phyloP scores from a whole-genome alignment of 1,284 basidiomycete species.

The Grifola frondosa region DNA sequence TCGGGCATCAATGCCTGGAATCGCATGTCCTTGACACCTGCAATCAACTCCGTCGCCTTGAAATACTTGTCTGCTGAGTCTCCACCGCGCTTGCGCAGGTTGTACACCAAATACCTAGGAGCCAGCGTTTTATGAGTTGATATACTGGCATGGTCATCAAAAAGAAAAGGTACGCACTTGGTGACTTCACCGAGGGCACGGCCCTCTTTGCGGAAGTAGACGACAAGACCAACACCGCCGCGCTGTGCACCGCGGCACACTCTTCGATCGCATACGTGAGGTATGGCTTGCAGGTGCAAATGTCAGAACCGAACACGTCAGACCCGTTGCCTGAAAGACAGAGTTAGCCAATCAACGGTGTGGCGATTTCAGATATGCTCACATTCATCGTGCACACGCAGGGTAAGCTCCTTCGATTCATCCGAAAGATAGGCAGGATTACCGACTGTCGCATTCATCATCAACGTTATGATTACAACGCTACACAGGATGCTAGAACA shows the following conservation, averaged over 20 bases:
- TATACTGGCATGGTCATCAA: neutral
- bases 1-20: constrained; percentile 98
- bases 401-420: constrained; percentile 81
- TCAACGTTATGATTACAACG: neutral
- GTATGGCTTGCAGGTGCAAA: constrained; percentile 95
- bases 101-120: constrained; percentile 92
- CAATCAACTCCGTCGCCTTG: constrained; percentile 89
- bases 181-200: constrained; percentile 91
- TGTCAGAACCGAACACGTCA: constrained; percentile 89
- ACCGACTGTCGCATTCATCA: constrained; percentile 55
- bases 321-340: constrained; percentile 66
- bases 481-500: constrained; percentile 7
- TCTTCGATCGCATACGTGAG: constrained; percentile 93
- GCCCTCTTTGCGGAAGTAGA: constrained; percentile 95
- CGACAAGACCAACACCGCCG: constrained; percentile 88
- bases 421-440: constrained; percentile 79
- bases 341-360: neutral
- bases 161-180: constrained; percentile 51
- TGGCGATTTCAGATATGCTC: constrained; percentile 24
- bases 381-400: constrained; percentile 94
- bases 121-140: constrained; percentile 1
- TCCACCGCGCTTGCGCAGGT: constrained; percentile 91
- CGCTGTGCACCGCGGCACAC: constrained; percentile 81
- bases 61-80: constrained; percentile 95
- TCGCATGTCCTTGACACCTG: constrained; percentile 94